Conservation (phyloP, 1,139 yeast genomes). For the Suhomyces maxii region DNA sequence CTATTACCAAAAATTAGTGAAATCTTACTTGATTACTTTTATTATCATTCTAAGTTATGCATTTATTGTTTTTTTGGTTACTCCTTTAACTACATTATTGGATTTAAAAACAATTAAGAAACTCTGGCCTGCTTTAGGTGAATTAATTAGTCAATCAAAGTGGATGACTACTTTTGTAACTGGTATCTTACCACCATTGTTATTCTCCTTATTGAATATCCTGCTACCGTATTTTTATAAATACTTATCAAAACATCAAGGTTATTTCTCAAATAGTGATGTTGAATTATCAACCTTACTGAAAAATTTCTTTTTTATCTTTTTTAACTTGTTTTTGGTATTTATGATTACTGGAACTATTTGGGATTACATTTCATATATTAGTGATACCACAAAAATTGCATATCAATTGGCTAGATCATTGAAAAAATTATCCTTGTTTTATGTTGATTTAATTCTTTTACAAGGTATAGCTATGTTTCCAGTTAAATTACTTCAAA, state of each 20-base stretch:
- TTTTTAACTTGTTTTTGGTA: slow-evolving; percentile 80
- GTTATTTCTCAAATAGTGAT: slow-evolving; percentile 76
- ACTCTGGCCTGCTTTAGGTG: slow-evolving; percentile 74
- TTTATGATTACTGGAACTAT: slow-evolving; percentile 81
- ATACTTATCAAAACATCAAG: slow-evolving; percentile 68
- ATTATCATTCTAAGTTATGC: slow-evolving; percentile 63
- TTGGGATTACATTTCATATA: slow-evolving; percentile 60
- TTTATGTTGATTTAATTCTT: slow-evolving; percentile 78
- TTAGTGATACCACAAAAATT: slow-evolving; percentile 72
- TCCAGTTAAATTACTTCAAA: slow-evolving; percentile 67
- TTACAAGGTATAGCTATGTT: slow-evolving; percentile 85
- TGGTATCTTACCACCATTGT: slow-evolving; percentile 47
- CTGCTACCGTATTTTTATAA: slow-evolving; percentile 75
- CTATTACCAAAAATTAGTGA: slow-evolving; percentile 52
- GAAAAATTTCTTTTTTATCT: slow-evolving; percentile 81
- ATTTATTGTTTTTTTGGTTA: slow-evolving; percentile 67
- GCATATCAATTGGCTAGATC: slow-evolving; percentile 79
- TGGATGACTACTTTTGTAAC: slow-evolving; percentile 75
- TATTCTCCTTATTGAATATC: slow-evolving; percentile 69
- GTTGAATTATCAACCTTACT: slow-evolving; percentile 75
- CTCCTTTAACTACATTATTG: slow-evolving; percentile 70
- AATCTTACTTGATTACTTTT: slow-evolving; percentile 60
- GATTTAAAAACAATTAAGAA: slow-evolving; percentile 69
- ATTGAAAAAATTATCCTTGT: slow-evolving; percentile 65
- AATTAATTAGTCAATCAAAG: slow-evolving; percentile 54